Percentiles rank a stretch among this genome's conserved stretches.
Evolutionary conservation across 2,329 filamentous ascomycete genomes (phyloP).

Genomic region (Penicillium sp.): DNA sequence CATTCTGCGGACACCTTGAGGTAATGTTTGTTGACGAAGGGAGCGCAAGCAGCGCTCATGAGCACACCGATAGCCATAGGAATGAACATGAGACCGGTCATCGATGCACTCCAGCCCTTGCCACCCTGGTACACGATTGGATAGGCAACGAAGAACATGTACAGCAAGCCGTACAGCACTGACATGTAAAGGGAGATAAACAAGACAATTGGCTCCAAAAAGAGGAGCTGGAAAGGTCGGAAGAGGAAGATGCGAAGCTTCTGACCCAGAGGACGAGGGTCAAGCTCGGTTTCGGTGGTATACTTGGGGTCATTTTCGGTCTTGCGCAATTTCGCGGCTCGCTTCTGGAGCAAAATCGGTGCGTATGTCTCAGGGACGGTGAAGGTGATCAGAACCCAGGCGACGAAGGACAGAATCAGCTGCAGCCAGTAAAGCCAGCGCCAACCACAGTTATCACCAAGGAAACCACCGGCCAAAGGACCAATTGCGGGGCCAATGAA

Average conservation of each 20-base stretch:
- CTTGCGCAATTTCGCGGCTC: conserved; percentile 75
- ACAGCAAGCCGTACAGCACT: conserved; percentile 64
- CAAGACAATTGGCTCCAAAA: conserved; percentile 82
- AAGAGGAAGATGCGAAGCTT: conserved; percentile 76
- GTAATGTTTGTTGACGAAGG: conserved; percentile 83
- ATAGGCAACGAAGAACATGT: conserved; percentile 60
- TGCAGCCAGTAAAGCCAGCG: conserved; percentile 89
- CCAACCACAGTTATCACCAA: conserved; percentile 74
- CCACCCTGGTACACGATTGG: conserved; percentile 75
- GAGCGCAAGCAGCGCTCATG: conserved; percentile 68
- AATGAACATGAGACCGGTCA: conserved; percentile 85
- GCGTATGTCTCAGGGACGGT: conserved; percentile 92
- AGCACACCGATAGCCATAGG: conserved; percentile 79
- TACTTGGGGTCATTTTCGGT: conserved; percentile 69
- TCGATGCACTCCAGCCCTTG: conserved; percentile 77
- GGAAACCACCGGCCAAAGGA: conserved; percentile 76
- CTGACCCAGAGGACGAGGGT: conserved; percentile 71
- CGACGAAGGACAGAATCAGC: conserved; percentile 72
- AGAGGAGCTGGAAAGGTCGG: conserved; percentile 84
- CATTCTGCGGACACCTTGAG: conserved; percentile 66
- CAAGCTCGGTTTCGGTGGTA: conserved; percentile 82
- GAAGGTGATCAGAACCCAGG: conserved; percentile 79
- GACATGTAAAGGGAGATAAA: conserved; percentile 86
- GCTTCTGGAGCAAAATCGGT: conserved; percentile 72
- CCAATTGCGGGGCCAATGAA: conserved; percentile 82